Evolutionary conservation across 225 moss, liverwort and hornwort genomes (phyloP).

Genomic region (Thuidium tamariscinum): DNA sequence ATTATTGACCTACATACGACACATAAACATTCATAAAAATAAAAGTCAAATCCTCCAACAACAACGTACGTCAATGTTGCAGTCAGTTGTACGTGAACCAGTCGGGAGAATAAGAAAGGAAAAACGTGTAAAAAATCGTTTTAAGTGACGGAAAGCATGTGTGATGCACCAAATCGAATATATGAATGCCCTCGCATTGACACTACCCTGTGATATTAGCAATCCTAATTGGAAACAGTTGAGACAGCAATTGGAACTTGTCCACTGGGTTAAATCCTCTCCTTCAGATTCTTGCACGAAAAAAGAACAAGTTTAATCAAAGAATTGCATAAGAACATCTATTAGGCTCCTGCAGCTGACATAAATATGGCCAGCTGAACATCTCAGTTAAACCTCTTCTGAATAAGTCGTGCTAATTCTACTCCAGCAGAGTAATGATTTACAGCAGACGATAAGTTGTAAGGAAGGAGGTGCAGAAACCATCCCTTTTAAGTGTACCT

Average conservation of each 20-base stretch:
- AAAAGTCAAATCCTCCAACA: not conserved
- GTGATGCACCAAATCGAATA: not conserved
- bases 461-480: not conserved
- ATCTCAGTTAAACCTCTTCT: not conserved
- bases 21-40: not conserved
- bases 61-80: not conserved
- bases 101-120: not conserved
- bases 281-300: not conserved
- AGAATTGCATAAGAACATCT: not conserved
- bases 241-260: slow-evolving; percentile 1
- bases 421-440: not conserved
- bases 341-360: not conserved
- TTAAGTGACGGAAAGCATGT: not conserved
- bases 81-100: not conserved
- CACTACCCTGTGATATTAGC: not conserved
- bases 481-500: not conserved
- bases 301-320: not conserved
- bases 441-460: not conserved
- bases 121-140: not conserved
- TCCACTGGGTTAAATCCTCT: not conserved
- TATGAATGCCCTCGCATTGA: not conserved
- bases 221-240: not conserved
- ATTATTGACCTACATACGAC: not conserved
- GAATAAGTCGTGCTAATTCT: not conserved
- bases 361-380: not conserved